Evolutionary conservation across 2,329 filamentous ascomycete species (phyloP).

Genomic region (Beauveria sp.): DNA sequence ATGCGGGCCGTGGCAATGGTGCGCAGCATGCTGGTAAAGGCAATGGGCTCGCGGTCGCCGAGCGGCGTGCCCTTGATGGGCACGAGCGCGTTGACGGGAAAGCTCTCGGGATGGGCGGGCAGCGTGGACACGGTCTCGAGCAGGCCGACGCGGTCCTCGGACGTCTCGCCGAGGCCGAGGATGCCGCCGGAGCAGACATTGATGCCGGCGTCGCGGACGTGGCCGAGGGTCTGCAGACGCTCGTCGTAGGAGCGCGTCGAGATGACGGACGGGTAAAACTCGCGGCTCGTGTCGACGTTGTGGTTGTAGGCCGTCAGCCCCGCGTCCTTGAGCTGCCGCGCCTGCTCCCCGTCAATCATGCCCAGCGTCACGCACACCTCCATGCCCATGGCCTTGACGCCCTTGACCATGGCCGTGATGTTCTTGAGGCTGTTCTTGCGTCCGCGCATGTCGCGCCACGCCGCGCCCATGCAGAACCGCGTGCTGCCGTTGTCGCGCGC

Average conservation of each 20-base stretch:
- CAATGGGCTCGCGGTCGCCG: conserved; percentile 63
- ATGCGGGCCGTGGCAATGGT: conserved; percentile 79
- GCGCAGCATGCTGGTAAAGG: conserved; percentile 70
- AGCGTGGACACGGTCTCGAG: conserved; percentile 76
- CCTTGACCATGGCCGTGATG: conserved; percentile 77
- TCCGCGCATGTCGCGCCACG: conserved; percentile 90
- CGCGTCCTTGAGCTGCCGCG: conserved; percentile 72
- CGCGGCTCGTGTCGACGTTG: conserved; percentile 83
- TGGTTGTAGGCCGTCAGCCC: conserved; percentile 91
- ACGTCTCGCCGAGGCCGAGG: conserved; percentile 72
- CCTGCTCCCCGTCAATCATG: conserved; percentile 80
- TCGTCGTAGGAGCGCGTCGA: conserved; percentile 83
- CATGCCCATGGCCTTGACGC: conserved; percentile 75
- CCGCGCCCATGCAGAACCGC: conserved; percentile 91
- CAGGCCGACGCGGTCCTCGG: conserved; percentile 72
- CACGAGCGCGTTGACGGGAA: conserved; percentile 85
- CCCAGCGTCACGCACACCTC: conserved; percentile 89
- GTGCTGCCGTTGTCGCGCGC: conserved; percentile 81
- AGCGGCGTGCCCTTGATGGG: conserved; percentile 86
- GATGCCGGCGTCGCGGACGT: conserved; percentile 79
- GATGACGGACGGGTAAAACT: conserved; percentile 83
- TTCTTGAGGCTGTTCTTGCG: conserved; percentile 77
- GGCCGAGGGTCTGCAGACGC: conserved; percentile 66
- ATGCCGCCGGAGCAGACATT: conserved; percentile 89
- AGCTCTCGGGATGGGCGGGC: conserved; percentile 77